phyloP scores from a whole-genome alignment of 768 basidiomycete species.

The Pisolithus microcarpus region DNA sequence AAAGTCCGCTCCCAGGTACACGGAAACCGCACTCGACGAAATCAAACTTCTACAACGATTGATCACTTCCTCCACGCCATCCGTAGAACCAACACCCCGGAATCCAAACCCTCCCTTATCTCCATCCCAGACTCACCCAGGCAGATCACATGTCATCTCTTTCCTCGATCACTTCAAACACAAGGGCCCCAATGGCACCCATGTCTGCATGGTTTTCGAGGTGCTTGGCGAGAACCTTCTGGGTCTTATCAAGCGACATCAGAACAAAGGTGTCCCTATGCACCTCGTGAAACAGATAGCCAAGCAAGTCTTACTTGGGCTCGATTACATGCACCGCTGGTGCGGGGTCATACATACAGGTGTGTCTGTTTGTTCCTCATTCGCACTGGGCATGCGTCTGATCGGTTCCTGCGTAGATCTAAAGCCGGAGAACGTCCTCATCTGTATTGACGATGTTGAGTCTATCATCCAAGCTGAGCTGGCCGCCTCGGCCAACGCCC shows the following conservation, averaged over 20 bases:
- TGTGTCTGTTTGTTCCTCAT: constrained; percentile 21
- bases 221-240: constrained; percentile 96
- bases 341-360: constrained; percentile 97
- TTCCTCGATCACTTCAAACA: constrained; percentile 98
- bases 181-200: constrained; percentile 91
- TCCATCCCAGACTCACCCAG: constrained; percentile 71
- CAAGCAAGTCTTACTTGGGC: constrained; percentile 89
- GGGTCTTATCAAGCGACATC: constrained; percentile 94
- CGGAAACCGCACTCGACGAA: constrained; percentile 97
- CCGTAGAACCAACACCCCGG: constrained; percentile 37
- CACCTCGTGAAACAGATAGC: constrained; percentile 91
- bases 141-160: constrained; percentile 90
- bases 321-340: constrained; percentile 97
- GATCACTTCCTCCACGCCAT: constrained; percentile 72
- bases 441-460: constrained; percentile 96
- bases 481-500: constrained; percentile 32
- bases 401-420: constrained; percentile 48
- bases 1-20: constrained; percentile 94
- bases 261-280: constrained; percentile 96
- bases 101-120: constrained; percentile 45
- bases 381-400: not conserved
- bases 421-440: constrained; percentile 97
- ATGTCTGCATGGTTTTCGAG: constrained; percentile 99
- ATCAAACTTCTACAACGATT: constrained; percentile 96
- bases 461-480: constrained; percentile 83